Conservation (phyloP, 2,329 filamentous ascomycete species). For the Sporothrix globosa region DNA sequence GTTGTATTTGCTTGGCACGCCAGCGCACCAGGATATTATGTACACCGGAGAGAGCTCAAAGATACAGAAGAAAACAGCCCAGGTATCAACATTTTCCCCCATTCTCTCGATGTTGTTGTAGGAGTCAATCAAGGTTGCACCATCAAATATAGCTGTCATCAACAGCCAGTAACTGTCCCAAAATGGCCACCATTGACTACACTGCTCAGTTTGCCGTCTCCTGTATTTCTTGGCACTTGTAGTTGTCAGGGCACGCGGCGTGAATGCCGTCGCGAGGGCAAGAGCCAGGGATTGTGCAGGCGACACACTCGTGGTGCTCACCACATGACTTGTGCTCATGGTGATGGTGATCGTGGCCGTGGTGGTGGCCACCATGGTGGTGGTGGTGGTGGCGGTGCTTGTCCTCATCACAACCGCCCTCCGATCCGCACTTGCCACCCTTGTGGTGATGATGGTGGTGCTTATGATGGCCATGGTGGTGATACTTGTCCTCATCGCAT, state of each 20-base stretch:
- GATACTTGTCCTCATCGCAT: conserved; percentile 16
- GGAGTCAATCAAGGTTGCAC: not conserved
- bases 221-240: conserved; percentile 26
- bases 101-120: not conserved
- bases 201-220: not conserved
- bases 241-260: conserved; percentile 31
- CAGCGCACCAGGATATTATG: not conserved
- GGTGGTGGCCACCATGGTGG: conserved; percentile 20
- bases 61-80: conserved; percentile 1
- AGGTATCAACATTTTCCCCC: not conserved
- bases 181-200: not conserved
- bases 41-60: not conserved
- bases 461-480: conserved; percentile 23
- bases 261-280: conserved; percentile 32
- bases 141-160: not conserved
- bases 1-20: conserved; percentile 20
- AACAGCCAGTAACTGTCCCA: not conserved
- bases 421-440: conserved; percentile 6
- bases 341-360: conserved; percentile 26
- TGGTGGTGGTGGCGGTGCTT: conserved; percentile 16
- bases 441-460: conserved; percentile 16
- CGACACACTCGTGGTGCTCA: conserved; percentile 38
- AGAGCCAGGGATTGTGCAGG: conserved; percentile 25
- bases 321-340: conserved; percentile 7
- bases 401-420: conserved; percentile 19